Base-by-base conservation (phyloP, 2,329 filamentous ascomycete species). In the Magnaporthiopsis incrustans region DNA sequence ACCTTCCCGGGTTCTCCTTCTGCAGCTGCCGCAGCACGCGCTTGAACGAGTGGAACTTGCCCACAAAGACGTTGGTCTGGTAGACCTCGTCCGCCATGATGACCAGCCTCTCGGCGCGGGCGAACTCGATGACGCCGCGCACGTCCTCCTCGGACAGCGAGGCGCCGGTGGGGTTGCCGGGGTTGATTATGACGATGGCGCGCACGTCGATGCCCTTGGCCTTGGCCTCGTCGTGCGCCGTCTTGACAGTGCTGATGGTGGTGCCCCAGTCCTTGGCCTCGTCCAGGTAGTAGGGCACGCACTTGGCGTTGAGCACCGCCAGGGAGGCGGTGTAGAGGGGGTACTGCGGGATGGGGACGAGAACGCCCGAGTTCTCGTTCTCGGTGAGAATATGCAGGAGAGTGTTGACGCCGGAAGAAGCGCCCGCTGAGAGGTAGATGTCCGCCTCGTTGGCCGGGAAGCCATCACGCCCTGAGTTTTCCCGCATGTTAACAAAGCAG, bases 71-170 rank as follows among this genome's bases (percentile, higher is more conserved):
- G 77, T 99, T 99, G 73, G 95, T 98, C 80, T 99, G 95, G 85
- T 99, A 99, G 53, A 99, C 95, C 78, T 99, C 95, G 73, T 99
- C 95, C 63, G 95, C 95, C 72, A 99, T 85, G 68, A 98, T 82
- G 64, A 98, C 92, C 32, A 99, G 84, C 70, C 89, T 86, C 81
- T 97, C 87, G 75, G 93, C 83, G 33, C 87, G 88, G 56, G 95
- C 94, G 68, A 97, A 89, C 68, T 95, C 86, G 69, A 98, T 84
- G n/a, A 98, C 91, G 62, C 84, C 83, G 72, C 89, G 87, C 76
- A 99, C 88, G 72, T 97, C 92, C 26, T 86, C 83, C 68, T 89
- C 84, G 50, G 88, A 81, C 25, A 99, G 85, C 63, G 89, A 95
- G 62, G 92, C 92, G 69, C 95, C 95, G 2, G 95, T 99, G 4